Percentiles rank a stretch among this genome's conserved stretches.
Conservation (phyloP, 208 protist species). For the Tetramitus jugosus region DNA sequence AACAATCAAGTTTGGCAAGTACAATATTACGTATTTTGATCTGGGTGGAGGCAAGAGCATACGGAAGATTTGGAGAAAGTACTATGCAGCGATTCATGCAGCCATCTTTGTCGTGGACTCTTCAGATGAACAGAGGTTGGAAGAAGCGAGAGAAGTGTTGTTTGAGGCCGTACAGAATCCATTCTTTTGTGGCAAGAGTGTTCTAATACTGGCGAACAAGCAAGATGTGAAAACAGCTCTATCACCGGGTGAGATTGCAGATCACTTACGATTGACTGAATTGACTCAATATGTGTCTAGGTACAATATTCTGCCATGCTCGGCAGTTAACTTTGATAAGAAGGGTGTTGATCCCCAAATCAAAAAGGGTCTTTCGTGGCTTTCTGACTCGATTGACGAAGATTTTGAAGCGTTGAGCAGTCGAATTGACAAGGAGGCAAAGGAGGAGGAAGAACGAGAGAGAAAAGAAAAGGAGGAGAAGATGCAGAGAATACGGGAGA, state of each 20-base stretch:
- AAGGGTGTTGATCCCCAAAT: neutral
- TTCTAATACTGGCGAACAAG: conserved; percentile 2
- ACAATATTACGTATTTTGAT: conserved; percentile 29
- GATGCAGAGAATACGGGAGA: neutral
- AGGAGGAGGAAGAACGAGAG: too few relatives aligned
- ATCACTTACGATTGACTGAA: neutral
- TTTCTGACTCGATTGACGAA: neutral
- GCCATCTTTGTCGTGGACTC: conserved; percentile 24
- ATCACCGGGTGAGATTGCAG: neutral
- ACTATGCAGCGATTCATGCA: conserved; percentile 18
- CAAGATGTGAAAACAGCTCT: neutral
- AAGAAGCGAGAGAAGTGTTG: neutral
- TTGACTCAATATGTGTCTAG: neutral
- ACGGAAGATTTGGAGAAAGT: conserved; percentile 6
- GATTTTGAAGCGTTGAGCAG: neutral
- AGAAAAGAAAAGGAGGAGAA: neutral
- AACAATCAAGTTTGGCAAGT: neutral
- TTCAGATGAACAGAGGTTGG: conserved; percentile 14
- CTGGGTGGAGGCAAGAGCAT: neutral
- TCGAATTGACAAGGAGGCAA: conserved; percentile 7
- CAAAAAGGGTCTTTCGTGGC: neutral
- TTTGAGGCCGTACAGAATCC: neutral
- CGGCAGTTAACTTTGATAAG: neutral
- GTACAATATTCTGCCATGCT: conserved; percentile 8
- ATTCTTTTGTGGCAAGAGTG: neutral